Conservation (phyloP, 2,329 filamentous ascomycete species). For the Clarireedia monteithiana region DNA sequence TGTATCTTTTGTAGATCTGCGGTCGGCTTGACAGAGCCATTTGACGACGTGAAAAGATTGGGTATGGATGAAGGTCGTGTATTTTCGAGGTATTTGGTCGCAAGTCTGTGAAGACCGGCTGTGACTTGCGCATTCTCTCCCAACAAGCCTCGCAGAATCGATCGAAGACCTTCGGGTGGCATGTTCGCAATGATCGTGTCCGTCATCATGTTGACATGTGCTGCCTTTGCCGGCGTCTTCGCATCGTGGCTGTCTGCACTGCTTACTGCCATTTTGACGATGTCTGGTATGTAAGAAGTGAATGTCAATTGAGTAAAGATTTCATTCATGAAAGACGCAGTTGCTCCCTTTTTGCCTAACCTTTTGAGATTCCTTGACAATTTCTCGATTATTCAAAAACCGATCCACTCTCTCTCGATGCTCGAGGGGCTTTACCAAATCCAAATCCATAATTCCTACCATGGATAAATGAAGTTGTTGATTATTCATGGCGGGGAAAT, state of each 20-base stretch:
- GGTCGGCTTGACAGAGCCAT: background rate
- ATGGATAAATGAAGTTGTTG: no score
- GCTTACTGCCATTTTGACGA: background rate
- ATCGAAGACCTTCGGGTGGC: conserved; percentile 33
- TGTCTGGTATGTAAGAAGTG: background rate
- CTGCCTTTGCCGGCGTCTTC: conserved; percentile 18
- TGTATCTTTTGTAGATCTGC: conserved; percentile 14
- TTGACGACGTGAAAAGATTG: conserved; percentile 10
- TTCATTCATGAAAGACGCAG: no score
- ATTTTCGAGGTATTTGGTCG: conserved; percentile 24
- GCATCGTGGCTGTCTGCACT: background rate
- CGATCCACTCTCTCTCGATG: background rate
- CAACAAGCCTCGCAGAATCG: conserved; percentile 30
- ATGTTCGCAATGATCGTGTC: conserved; percentile 39
- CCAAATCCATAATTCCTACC: no score
- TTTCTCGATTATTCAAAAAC: background rate
- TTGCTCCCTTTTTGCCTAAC: background rate
- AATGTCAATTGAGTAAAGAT: background rate
- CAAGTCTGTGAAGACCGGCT: conserved; percentile 28
- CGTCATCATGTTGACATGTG: conserved; percentile 41
- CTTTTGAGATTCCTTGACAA: background rate
- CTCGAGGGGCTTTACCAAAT: no score
- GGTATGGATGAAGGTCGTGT: conserved; percentile 17
- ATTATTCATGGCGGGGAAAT: background rate
- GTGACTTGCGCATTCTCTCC: conserved; percentile 28